Evolutionary conservation across 768 basidiomycete genomes (phyloP).

Genomic region (Serendipita sp.): DNA sequence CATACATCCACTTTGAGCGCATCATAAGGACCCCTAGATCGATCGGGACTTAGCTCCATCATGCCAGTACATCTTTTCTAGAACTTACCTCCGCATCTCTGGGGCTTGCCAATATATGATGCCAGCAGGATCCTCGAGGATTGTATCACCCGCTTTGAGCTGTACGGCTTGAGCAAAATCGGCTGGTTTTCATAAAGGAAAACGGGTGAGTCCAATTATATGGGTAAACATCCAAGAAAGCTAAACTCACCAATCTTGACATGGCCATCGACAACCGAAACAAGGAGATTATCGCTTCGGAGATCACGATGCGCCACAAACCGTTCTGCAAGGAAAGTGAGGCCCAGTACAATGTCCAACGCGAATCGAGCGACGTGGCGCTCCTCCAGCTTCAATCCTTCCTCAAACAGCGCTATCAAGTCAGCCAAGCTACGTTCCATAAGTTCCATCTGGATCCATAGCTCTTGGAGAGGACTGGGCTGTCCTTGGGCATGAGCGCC

Average conservation of each 20-base stretch:
- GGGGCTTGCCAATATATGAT: constrained; percentile 34
- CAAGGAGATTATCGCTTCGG: constrained; percentile 65
- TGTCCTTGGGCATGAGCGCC: constrained; percentile 24
- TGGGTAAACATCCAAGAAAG: background rate
- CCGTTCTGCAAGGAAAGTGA: constrained; percentile 47
- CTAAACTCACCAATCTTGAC: background rate
- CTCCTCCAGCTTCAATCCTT: constrained; percentile 52
- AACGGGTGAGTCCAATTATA: background rate
- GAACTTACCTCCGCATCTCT: constrained; percentile 51
- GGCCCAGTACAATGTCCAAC: constrained; percentile 52
- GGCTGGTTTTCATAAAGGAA: constrained; percentile 24
- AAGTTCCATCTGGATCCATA: constrained; percentile 83
- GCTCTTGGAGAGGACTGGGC: constrained; percentile 33
- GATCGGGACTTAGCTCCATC: background rate
- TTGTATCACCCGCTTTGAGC: background rate
- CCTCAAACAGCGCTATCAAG: constrained; percentile 36
- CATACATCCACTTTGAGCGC: constrained; percentile 62
- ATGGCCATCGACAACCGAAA: constrained; percentile 28
- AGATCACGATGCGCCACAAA: constrained; percentile 71
- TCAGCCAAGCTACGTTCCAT: constrained; percentile 83
- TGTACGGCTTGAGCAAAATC: constrained; percentile 68
- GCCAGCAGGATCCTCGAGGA: background rate
- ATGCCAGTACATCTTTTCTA: background rate
- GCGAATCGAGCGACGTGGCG: constrained; percentile 57
- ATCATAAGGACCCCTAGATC: constrained; percentile 47